Percentiles rank a stretch among this genome's conserved stretches.
phyloP scores from a whole-genome alignment of 2,329 filamentous ascomycete genomes.

The Colletotrichum sp. region DNA sequence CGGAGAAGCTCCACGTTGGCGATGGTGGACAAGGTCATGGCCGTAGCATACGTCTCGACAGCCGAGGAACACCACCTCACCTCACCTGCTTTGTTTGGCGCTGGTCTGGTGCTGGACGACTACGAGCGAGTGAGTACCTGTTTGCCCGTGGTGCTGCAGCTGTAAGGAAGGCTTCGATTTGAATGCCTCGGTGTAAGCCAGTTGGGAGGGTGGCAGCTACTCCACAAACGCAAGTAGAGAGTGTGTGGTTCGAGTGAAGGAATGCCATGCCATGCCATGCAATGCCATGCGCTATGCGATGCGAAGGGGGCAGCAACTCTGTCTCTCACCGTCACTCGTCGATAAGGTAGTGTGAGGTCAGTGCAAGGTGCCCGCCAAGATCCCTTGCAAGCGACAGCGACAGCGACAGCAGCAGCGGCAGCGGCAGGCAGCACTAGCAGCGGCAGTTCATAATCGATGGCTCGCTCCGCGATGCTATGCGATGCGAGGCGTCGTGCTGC shows the following conservation, averaged over 20 bases:
- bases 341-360: not conserved
- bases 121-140: not conserved
- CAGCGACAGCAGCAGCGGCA: not conserved
- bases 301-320: not conserved
- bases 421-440: not conserved
- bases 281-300: not conserved
- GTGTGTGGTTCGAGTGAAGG: not conserved
- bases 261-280: not conserved
- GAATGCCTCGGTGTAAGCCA: conserved; percentile 9
- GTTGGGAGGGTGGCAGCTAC: not conserved
- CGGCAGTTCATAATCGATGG: not conserved
- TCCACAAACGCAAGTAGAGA: not conserved
- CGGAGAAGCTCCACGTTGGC: conserved; percentile 6
- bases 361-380: not conserved
- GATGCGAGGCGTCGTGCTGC: not conserved
- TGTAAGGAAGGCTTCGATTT: not conserved
- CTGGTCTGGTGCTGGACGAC: not conserved
- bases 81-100: not conserved
- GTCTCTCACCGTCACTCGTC: not conserved
- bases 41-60: not conserved
- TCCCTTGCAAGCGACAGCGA: not conserved
- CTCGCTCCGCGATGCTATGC: not conserved
- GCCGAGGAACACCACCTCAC: conserved; percentile 6
- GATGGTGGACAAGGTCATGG: not conserved
- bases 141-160: not conserved